phyloP scores from a whole-genome alignment of 2,329 filamentous ascomycete species.

The Neopestalotiopsis sp. region DNA sequence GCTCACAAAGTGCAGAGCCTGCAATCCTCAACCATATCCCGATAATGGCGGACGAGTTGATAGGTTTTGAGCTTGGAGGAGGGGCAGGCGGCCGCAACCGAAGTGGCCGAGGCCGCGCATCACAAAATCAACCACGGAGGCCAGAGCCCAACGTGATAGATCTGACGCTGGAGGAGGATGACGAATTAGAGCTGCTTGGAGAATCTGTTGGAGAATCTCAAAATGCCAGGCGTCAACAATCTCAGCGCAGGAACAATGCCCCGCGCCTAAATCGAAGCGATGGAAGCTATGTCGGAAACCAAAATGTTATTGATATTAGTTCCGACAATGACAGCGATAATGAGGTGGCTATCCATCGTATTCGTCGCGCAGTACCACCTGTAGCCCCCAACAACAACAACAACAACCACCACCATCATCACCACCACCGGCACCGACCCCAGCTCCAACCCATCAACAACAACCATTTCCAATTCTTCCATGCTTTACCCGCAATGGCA shows the following conservation, averaged over 20 bases:
- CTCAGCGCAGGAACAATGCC: conserved; percentile 22
- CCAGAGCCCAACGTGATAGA: conserved; percentile 19
- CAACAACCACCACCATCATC: conserved; percentile 13
- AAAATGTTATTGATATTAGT: conserved; percentile 31
- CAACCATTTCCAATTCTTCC: conserved; percentile 2
- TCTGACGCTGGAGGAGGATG: conserved; percentile 21
- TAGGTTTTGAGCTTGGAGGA: conserved; percentile 18
- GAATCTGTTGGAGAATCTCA: conserved; percentile 14
- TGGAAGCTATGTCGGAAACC: conserved; percentile 30
- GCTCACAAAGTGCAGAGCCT: background rate
- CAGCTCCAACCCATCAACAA: conserved; percentile 10
- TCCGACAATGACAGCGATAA: conserved; percentile 31
- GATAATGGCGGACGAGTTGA: conserved; percentile 13
- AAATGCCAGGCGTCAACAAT: conserved; percentile 22
- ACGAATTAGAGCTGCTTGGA: background rate
- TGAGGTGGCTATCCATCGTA: background rate
- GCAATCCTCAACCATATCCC: background rate
- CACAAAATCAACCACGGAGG: background rate
- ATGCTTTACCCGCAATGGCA: conserved; percentile 1
- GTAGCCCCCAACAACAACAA: background rate
- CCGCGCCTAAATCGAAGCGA: conserved; percentile 36
- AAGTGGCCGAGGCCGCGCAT: background rate
- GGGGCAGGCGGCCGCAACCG: background rate
- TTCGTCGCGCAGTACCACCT: background rate
- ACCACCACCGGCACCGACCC: conserved; percentile 14